A percentile compares a stretch with the other conserved stretches of the same genome.
Evolutionary conservation across 148 eudicot genomes (phyloP).

Genomic region (Silene conica): DNA sequence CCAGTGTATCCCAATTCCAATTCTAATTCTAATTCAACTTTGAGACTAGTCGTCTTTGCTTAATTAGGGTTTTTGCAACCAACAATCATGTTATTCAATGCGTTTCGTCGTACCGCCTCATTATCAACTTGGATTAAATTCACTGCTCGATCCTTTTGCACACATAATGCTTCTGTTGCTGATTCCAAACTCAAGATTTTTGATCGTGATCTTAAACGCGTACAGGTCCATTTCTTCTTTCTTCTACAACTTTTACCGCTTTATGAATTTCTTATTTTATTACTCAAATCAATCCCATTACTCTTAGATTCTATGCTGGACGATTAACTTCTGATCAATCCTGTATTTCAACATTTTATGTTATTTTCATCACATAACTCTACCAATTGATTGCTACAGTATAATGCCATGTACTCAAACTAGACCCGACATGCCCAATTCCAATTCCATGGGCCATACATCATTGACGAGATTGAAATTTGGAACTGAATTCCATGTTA

Average conservation of each 20-base stretch:
- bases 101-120: constrained; percentile 8
- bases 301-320: neutral
- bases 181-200: constrained; percentile 72
- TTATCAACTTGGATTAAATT: constrained; percentile 2
- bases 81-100: constrained; percentile 17
- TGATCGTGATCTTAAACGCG: constrained; percentile 81
- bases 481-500: too few species aligned
- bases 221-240: constrained; percentile 44
- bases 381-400: neutral
- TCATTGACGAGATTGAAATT: too few species aligned
- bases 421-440: too few species aligned
- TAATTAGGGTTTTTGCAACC: constrained; percentile 1
- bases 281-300: neutral
- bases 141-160: constrained; percentile 21
- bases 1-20: too few species aligned
- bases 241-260: neutral
- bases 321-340: neutral
- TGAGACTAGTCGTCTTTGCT: neutral
- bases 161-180: constrained; percentile 10
- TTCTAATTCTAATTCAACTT: too few species aligned
- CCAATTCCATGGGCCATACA: too few species aligned
- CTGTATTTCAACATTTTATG: neutral
- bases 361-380: neutral
- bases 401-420: neutral
- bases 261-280: neutral